These are phyloP conservation scores for Fusarium sacchari DNA, from an alignment of 2,329 filamentous ascomycete genomes.

Conservation along the genomic window DNA sequence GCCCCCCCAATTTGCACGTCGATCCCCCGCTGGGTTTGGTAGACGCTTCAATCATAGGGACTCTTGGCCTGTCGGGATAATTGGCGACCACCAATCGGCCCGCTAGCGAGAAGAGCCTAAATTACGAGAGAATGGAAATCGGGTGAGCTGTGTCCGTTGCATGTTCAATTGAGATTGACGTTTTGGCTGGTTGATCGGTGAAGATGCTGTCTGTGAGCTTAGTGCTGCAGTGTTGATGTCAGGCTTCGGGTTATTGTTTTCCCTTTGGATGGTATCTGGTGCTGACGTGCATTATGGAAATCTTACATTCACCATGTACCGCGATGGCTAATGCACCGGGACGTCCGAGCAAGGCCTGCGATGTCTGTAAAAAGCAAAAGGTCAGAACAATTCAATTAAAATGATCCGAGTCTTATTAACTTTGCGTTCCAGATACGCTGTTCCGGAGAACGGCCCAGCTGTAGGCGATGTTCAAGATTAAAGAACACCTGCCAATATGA, in stretches of 20 bases:
- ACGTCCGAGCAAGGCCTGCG: slow-evolving; percentile 28
- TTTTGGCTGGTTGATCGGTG: background rate
- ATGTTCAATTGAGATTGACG: background rate
- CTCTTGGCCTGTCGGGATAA: slow-evolving; percentile 26
- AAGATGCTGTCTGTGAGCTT: background rate
- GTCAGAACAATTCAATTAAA: background rate
- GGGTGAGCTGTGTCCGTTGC: background rate
- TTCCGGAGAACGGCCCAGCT: slow-evolving; percentile 28
- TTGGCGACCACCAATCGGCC: slow-evolving; percentile 20
- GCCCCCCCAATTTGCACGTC: slow-evolving; percentile 11
- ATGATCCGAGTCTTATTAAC: rapidly evolving
- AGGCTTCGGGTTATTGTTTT: background rate
- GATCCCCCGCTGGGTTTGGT: slow-evolving; percentile 32
- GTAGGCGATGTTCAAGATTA: slow-evolving; percentile 24
- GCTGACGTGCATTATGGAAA: background rate
- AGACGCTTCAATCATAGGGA: slow-evolving; percentile 33
- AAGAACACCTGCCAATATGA: slow-evolving; percentile 4
- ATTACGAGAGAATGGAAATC: rapidly evolving
- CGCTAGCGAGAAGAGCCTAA: background rate
- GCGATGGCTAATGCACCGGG: background rate
- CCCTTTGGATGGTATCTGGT: background rate
- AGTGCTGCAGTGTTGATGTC: background rate
- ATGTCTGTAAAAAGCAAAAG: slow-evolving; percentile 33
- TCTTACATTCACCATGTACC: rapidly evolving
- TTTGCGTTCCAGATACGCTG: slow-evolving; percentile 22